A percentile compares a stretch with the other conserved stretches of the same genome.
These are phyloP conservation scores for Suillus bovinus DNA, from an alignment of 768 basidiomycete genomes.

Conservation along the genomic window DNA sequence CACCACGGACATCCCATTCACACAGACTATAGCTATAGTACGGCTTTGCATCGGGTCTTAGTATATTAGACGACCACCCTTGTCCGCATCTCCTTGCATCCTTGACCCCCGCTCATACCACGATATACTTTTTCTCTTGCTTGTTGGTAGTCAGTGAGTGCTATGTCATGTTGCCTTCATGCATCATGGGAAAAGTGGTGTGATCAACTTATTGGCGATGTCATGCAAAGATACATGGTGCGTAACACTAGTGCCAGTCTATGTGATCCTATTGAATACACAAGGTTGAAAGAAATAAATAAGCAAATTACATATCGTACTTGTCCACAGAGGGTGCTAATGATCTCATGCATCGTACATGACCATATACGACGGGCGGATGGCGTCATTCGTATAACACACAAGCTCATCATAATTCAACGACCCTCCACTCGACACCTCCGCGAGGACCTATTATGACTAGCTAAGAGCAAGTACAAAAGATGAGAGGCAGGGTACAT, in stretches of 20 bases:
- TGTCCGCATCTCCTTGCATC: constrained; percentile 23
- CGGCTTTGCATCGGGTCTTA: constrained; percentile 26
- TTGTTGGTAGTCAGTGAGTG: neutral
- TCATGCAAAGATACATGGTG: neutral
- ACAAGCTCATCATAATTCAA: constrained; percentile 74
- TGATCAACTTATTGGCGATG: neutral
- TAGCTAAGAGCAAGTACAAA: constrained; percentile 9
- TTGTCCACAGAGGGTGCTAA: neutral
- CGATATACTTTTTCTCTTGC: constrained; percentile 9
- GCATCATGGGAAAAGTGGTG: neutral
- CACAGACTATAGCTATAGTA: constrained; percentile 29
- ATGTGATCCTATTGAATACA: neutral
- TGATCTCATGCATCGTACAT: constrained; percentile 54
- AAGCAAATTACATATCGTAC: neutral
- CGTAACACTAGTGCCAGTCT: neutral
- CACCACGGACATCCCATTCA: constrained; percentile 18
- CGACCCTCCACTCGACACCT: constrained; percentile 54
- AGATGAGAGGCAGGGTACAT: constrained; percentile 22
- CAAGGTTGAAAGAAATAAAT: neutral
- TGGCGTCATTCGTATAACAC: constrained; percentile 71
- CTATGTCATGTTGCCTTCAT: constrained; percentile 2
- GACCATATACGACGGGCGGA: constrained; percentile 69
- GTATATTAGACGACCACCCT: constrained; percentile 35
- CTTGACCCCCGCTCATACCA: constrained; percentile 32
- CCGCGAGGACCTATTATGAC: constrained; percentile 65